These are phyloP conservation scores for Pseudomicrostroma phylloplanum DNA, from an alignment of 1,284 basidiomycete genomes.

Conservation along the genomic window DNA sequence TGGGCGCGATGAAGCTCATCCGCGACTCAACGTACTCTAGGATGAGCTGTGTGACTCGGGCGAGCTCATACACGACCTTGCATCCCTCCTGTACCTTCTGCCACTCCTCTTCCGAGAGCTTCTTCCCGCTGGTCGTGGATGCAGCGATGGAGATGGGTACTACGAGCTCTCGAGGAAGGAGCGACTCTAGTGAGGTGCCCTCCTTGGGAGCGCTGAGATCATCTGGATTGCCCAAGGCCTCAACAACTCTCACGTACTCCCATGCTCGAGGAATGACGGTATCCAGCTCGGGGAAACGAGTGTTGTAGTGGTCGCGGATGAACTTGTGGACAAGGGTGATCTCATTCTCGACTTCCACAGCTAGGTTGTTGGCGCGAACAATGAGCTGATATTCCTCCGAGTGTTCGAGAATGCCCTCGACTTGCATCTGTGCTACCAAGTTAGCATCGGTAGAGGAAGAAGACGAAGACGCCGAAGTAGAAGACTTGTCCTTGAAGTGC, in stretches of 20 bases:
- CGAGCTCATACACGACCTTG: constrained; percentile 76
- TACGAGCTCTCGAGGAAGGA: constrained; percentile 83
- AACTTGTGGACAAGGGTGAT: constrained; percentile 97
- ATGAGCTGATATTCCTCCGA: constrained; percentile 95
- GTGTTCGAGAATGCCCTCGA: constrained; percentile 70
- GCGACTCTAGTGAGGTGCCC: constrained; percentile 60
- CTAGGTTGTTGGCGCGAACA: constrained; percentile 93
- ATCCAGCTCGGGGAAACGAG: constrained; percentile 94
- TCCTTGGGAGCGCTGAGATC: constrained; percentile 70
- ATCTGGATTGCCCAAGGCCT: constrained; percentile 73
- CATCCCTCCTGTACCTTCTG: constrained; percentile 73
- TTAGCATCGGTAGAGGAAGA: neutral
- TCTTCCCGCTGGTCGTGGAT: constrained; percentile 69
- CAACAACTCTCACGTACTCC: constrained; percentile 87
- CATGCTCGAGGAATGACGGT: constrained; percentile 84
- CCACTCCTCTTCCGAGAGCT: constrained; percentile 69
- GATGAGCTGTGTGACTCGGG: constrained; percentile 82
- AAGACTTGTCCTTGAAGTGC: constrained; percentile 61
- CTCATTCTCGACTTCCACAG: constrained; percentile 97
- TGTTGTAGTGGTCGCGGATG: constrained; percentile 93
- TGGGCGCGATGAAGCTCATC: constrained; percentile 96
- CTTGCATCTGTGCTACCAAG: constrained; percentile 47
- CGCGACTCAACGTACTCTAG: constrained; percentile 98
- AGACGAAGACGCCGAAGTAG: neutral
- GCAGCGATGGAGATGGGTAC: constrained; percentile 96